A percentile compares a stretch with the other conserved stretches of the same genome.
Evolutionary conservation across 805 yeast genomes (phyloP).

Genomic region (Lachancea meyersii): DNA sequence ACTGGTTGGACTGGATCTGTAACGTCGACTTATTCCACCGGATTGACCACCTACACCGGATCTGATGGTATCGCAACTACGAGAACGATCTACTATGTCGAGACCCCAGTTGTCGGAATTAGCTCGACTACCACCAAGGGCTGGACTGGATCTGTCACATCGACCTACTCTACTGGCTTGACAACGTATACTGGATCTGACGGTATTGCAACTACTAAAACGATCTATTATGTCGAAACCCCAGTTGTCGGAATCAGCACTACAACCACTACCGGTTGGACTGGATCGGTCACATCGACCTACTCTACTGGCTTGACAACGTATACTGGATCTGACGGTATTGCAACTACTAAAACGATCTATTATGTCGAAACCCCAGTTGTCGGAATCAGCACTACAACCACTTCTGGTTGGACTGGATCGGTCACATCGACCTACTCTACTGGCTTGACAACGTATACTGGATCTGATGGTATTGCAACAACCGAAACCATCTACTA

Average conservation of each 20-base stretch:
- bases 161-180: constrained; percentile 6
- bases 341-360: constrained; percentile 9
- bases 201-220: neutral
- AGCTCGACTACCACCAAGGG: constrained; percentile 8
- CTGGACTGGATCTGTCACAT: constrained; percentile 6
- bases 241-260: constrained; percentile 6
- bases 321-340: constrained; percentile 10
- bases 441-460: no score
- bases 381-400: neutral
- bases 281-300: constrained; percentile 9
- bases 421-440: neutral
- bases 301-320: constrained; percentile 8
- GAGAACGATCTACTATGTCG: constrained; percentile 3
- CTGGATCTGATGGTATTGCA: no score
- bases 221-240: constrained; percentile 7
- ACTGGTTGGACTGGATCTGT: constrained; percentile 15
- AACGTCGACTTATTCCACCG: constrained; percentile 8
- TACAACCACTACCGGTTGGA: constrained; percentile 9
- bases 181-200: constrained; percentile 3
- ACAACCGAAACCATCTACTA: no score
- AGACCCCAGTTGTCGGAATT: constrained; percentile 7
- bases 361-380: constrained; percentile 1
- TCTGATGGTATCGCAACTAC: neutral
- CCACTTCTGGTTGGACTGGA: neutral
- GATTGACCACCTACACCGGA: constrained; percentile 4